Conservation (phyloP, 441 rosid genomes). For the Pelargonium citronellum region DNA sequence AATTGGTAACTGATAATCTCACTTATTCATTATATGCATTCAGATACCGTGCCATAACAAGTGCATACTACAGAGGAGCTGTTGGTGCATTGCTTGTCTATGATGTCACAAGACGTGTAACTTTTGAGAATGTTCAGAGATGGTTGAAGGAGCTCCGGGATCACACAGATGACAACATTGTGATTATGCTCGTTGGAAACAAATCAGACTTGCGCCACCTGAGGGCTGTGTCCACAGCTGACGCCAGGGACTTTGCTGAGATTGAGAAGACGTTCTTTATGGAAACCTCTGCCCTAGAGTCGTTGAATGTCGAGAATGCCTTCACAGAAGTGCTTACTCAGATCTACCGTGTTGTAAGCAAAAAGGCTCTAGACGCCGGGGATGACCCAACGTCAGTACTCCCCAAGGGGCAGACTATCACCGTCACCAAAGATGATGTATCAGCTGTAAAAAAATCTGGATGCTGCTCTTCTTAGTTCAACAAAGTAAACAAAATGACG, state of each 20-base stretch:
- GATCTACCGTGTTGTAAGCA: not conserved
- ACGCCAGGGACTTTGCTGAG: not conserved
- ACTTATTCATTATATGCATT: not conserved
- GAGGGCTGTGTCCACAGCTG: not conserved
- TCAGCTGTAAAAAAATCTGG: not conserved
- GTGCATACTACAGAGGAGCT: conserved; percentile 9
- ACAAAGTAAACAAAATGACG: no score
- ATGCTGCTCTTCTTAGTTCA: not conserved
- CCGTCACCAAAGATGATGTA: not conserved
- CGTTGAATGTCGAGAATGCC: not conserved
- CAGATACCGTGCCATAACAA: conserved; percentile 8
- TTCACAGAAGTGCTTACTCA: not conserved
- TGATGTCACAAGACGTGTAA: conserved; percentile 2
- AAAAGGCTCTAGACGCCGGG: not conserved
- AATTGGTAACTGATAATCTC: not conserved
- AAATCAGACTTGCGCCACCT: conserved; percentile 1
- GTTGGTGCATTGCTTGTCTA: conserved; percentile 7
- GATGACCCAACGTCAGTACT: not conserved
- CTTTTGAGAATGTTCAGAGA: conserved; percentile 5
- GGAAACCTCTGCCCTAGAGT: not conserved
- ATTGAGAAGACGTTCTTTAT: not conserved
- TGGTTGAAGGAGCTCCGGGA: conserved; percentile 4
- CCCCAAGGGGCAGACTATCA: not conserved
- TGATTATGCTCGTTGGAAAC: conserved; percentile 2
- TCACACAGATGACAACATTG: not conserved